phyloP scores from a whole-genome alignment of 176 grass and related monocot species.

The Oryza nivara region DNA sequence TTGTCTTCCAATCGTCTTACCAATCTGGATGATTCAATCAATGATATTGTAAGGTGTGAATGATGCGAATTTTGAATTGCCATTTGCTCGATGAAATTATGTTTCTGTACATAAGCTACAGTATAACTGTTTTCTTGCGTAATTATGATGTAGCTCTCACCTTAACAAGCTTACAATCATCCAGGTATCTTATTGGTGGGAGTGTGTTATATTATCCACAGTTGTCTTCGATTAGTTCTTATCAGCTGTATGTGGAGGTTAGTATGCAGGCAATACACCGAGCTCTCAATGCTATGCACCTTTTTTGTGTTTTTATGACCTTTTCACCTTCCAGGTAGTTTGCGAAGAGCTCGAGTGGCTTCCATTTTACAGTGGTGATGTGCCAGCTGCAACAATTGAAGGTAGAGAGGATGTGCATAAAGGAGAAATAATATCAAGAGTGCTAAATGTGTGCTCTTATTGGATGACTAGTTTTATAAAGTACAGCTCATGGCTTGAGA shows the following conservation, averaged over 20 bases:
- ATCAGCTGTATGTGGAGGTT: conserved; percentile 98
- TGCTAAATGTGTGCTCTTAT: conserved; percentile 82
- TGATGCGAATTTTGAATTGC: conserved; percentile 28
- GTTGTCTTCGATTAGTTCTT: conserved; percentile 97
- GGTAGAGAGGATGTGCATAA: conserved; percentile 58
- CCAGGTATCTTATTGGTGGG: conserved; percentile 97
- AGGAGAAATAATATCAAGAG: conserved; percentile 68
- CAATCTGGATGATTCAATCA: conserved; percentile 69
- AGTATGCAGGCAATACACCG: conserved; percentile 44
- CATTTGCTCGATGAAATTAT: conserved; percentile 24
- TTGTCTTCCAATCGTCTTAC: conserved; percentile 76
- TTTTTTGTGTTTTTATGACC: conserved; percentile 34
- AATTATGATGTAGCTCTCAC: conserved; percentile 1
- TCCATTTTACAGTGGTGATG: conserved; percentile 73
- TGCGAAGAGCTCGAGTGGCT: conserved; percentile 99
- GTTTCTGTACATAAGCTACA: conserved; percentile 32
- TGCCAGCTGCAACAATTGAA: conserved; percentile 52
- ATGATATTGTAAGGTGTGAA: conserved; percentile 82
- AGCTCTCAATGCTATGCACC: conserved; percentile 30
- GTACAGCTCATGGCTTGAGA: conserved; percentile 91
- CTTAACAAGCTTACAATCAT: conserved; percentile 33
- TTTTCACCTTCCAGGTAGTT: conserved; percentile 71
- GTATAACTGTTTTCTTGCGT: conserved; percentile 16
- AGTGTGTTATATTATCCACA: conserved; percentile 98
- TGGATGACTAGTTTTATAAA: conserved; percentile 95